Evolutionary conservation across 192 early-diverging fungal species (phyloP), one percentile per base, ranked within the genome.

Genomic region (Thoreauomyces humboldtii): DNA sequence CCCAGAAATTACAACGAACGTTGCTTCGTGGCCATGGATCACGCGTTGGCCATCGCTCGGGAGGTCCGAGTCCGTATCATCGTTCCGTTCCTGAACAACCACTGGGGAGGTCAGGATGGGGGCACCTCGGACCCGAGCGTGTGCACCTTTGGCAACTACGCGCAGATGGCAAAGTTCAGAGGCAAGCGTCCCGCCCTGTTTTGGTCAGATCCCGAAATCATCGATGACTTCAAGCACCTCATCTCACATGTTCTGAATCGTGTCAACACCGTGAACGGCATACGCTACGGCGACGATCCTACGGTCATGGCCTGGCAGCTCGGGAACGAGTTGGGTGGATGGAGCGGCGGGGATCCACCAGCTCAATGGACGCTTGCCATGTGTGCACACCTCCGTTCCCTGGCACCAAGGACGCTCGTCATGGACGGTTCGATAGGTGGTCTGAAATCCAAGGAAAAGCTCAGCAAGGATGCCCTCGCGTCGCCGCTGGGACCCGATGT

Each of bases 281-380:
- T 70, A 2, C 45, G 43, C 35, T 65, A 65, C 55, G 36, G 65
- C 1, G 57, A 73, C 21, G 81, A 83, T 48, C 63, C 73, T 7
- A 60, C 76, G 29, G 69, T 83, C n/a, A 63, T 78, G 11, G 81
- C 72, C 0, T 77, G 74, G 74, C 65, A 81, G 43, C 54, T 69
- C 0, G 81, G 81, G 22, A 83, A 83, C 68, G 81, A 83, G 67
- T 67, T 83, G 11, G 58, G 59, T 0, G 59, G 59, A 0, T 66
- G 55, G 58, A 42, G 33, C 45, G 48, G 43, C 15, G 15, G 7
- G 5, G 29, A 44, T 1, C 56, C 65, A 15, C 65, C 65, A 2
- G 55, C 65, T 0, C 14, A 29, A 17, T 68, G 65, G 65, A 45
- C 41, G 4, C 27, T 56, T 28, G 44, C 22, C 45, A 68, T 68